These are phyloP conservation scores for Pinus albicaulis DNA, from an alignment of 75 land plant species.

Conservation along the genomic window DNA sequence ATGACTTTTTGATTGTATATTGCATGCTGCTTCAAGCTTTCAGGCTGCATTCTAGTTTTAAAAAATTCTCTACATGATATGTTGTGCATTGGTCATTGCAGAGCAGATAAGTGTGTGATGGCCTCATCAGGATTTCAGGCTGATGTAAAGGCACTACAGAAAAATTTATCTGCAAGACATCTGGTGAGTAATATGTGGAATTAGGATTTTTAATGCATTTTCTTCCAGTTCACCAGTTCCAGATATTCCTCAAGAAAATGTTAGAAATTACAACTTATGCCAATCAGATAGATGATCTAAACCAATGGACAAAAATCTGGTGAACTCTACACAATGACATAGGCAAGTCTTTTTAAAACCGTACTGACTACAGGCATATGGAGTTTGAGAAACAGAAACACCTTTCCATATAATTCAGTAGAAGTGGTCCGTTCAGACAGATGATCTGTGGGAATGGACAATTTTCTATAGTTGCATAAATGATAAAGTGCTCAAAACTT, in stretches of 20 bases:
- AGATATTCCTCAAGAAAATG: background rate
- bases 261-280: too few species aligned
- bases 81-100: constrained; percentile 17
- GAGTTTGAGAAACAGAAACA: background rate
- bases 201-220: background rate
- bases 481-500: too few species aligned
- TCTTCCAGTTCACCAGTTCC: background rate
- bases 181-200: constrained; percentile 44
- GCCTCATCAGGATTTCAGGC: constrained; percentile 98
- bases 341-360: background rate
- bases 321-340: background rate
- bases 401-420: background rate
- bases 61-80: constrained; percentile 1
- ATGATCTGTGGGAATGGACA: background rate
- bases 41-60: background rate
- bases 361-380: background rate
- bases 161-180: constrained; percentile 81
- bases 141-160: constrained; percentile 90
- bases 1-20: background rate
- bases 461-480: background rate
- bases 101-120: constrained; percentile 80
- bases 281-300: background rate
- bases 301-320: background rate
- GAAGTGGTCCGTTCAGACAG: background rate
- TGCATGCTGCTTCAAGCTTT: background rate